Percentiles rank a stretch among this genome's conserved stretches.
These are phyloP conservation scores for Saturnispora kantuleensis DNA, from an alignment of 805 yeast species.

Conservation along the genomic window DNA sequence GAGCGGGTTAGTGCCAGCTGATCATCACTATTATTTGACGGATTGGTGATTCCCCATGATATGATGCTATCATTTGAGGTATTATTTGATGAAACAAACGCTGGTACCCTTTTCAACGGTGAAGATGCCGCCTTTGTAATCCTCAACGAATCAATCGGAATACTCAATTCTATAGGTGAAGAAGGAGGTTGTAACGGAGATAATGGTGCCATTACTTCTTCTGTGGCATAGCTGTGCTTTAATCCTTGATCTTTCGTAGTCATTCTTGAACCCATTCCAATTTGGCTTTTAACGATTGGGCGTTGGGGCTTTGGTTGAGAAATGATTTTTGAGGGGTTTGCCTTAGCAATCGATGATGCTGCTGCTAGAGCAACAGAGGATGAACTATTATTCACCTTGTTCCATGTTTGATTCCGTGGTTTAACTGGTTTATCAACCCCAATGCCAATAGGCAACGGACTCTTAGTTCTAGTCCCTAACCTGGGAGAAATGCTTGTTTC, in stretches of 20 bases:
- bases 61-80: background rate
- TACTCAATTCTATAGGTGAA: too few species aligned
- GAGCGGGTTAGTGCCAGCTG: background rate
- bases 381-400: constrained; percentile 20
- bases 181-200: background rate
- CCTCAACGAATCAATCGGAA: too few species aligned
- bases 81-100: background rate
- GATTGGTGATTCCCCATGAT: background rate
- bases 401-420: constrained; percentile 16
- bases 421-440: too few species aligned
- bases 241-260: too few species aligned
- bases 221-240: background rate
- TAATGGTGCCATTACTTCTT: background rate
- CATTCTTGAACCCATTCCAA: too few species aligned
- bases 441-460: too few species aligned
- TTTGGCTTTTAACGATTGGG: background rate
- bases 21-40: background rate
- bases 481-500: too few species aligned
- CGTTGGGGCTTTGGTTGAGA: constrained; percentile 9
- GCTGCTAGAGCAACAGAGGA: constrained; percentile 28
- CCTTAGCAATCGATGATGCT: constrained; percentile 27
- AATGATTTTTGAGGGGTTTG: constrained; percentile 22
- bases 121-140: too few species aligned
- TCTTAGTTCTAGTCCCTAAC: too few species aligned
- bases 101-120: background rate